These are phyloP conservation scores for Entrophospora sp. DNA, from an alignment of 192 early-diverging fungal genomes.

Conservation along the genomic window DNA sequence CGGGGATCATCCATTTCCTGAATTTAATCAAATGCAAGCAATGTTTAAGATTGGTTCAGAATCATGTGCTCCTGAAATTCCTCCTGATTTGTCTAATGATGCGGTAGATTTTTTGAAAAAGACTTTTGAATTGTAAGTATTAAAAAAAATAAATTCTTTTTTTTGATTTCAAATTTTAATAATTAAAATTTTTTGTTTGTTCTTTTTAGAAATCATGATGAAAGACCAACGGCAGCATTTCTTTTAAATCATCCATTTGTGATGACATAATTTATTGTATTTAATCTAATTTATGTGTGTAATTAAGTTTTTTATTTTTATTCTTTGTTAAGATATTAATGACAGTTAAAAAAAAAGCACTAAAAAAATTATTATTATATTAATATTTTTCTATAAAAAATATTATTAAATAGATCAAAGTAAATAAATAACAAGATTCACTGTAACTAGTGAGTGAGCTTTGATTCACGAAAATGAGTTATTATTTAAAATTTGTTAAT, in stretches of 20 bases:
- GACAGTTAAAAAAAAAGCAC: too few relatives aligned
- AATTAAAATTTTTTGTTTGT: not conserved
- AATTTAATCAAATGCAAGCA: constrained; percentile 72
- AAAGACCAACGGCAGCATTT: constrained; percentile 1
- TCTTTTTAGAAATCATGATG: constrained; percentile 7
- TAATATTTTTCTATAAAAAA: too few relatives aligned
- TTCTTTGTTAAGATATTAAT: too few relatives aligned
- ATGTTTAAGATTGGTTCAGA: constrained; percentile 69
- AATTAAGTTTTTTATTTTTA: too few relatives aligned
- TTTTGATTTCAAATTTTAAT: not conserved
- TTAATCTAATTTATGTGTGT: too few relatives aligned
- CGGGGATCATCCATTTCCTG: constrained; percentile 83
- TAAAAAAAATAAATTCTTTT: not conserved
- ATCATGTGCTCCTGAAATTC: constrained; percentile 73
- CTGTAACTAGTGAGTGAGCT: too few relatives aligned
- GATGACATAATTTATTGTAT: too few relatives aligned
- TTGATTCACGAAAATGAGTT: too few relatives aligned
- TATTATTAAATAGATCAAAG: too few relatives aligned
- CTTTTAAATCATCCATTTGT: constrained; percentile 16
- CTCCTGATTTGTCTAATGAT: constrained; percentile 59
- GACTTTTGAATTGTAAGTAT: constrained; percentile 69
- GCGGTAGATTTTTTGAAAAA: constrained; percentile 64
- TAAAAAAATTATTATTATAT: too few relatives aligned
- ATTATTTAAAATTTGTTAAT: too few relatives aligned
- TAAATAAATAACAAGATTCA: too few relatives aligned